These are phyloP conservation scores for Heritiera littoralis DNA, from an alignment of 345 rosid species.

Conservation along the genomic window DNA sequence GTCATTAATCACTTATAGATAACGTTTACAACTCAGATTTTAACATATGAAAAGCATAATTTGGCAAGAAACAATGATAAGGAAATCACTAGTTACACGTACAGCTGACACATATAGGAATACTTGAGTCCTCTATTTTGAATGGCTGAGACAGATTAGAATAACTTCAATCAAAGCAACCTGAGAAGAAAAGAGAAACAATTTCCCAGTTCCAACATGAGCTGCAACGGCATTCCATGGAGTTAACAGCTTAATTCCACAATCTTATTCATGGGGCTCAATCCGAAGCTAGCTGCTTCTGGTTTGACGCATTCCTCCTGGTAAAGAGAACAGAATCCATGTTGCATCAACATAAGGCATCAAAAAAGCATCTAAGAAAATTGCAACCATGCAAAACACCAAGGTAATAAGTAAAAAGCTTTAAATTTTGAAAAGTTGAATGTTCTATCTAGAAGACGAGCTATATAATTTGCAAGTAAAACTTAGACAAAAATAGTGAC, in stretches of 20 bases:
- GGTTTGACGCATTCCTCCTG: background rate
- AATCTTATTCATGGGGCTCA: background rate
- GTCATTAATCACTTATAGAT: background rate
- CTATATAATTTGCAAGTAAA: background rate
- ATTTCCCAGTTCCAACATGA: background rate
- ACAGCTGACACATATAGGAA: background rate
- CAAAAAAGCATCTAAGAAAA: background rate
- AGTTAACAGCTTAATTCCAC: background rate
- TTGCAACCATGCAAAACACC: background rate
- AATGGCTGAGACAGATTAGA: background rate
- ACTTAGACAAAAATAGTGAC: background rate
- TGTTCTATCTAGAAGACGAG: background rate
- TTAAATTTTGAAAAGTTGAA: background rate
- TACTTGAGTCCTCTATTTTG: slow-evolving; percentile 3
- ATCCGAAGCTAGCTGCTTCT: slow-evolving; percentile 2
- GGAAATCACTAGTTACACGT: background rate
- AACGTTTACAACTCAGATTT: background rate
- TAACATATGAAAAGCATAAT: background rate
- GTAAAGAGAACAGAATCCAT: background rate
- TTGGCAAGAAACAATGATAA: background rate
- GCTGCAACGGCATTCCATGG: background rate
- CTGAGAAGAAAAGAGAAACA: background rate
- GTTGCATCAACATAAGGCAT: slow-evolving; percentile 4
- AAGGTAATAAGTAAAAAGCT: slow-evolving; percentile 4
- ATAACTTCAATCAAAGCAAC: background rate